Conservation (phyloP, 768 basidiomycete genomes). For the Trametes sanguinea region DNA sequence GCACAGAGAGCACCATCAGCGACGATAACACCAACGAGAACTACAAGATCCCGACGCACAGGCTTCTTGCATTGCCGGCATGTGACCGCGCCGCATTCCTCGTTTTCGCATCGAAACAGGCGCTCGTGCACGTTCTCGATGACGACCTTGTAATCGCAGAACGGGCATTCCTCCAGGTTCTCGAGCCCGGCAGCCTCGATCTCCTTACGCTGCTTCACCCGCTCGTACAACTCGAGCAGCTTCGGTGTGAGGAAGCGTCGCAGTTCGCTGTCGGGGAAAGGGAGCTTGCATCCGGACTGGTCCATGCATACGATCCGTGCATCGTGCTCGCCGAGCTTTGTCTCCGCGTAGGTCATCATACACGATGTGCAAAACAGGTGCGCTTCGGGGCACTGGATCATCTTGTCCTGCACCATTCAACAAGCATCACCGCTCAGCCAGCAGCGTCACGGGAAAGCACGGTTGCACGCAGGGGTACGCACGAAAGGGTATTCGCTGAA, state of each 20-base stretch:
- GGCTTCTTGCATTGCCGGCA: constrained; percentile 79
- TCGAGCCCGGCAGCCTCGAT: constrained; percentile 78
- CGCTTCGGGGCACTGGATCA: constrained; percentile 87
- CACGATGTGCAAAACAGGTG: constrained; percentile 85
- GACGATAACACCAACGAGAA: neutral
- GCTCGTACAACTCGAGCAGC: constrained; percentile 68
- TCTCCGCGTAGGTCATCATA: constrained; percentile 67
- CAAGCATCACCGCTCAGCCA: neutral
- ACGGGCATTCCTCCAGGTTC: constrained; percentile 86
- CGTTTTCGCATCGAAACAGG: constrained; percentile 51
- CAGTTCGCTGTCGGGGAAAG: constrained; percentile 72
- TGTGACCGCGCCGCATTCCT: constrained; percentile 72
- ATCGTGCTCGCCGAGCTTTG: constrained; percentile 63
- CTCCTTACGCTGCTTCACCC: constrained; percentile 76
- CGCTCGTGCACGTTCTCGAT: constrained; percentile 50
- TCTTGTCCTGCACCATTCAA: constrained; percentile 56
- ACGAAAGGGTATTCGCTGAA: constrained; percentile 75
- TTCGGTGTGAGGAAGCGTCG: constrained; percentile 65
- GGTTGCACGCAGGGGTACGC: constrained; percentile 32
- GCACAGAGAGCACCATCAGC: neutral
- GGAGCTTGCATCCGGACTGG: constrained; percentile 65
- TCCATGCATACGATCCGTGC: constrained; percentile 80
- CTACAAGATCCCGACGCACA: constrained; percentile 40
- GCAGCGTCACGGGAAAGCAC: neutral
- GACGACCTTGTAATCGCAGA: constrained; percentile 79